A percentile compares a stretch with the other conserved stretches of the same genome.
phyloP scores from a whole-genome alignment of 1,139 yeast genomes.

The Geotrichum siamense region DNA sequence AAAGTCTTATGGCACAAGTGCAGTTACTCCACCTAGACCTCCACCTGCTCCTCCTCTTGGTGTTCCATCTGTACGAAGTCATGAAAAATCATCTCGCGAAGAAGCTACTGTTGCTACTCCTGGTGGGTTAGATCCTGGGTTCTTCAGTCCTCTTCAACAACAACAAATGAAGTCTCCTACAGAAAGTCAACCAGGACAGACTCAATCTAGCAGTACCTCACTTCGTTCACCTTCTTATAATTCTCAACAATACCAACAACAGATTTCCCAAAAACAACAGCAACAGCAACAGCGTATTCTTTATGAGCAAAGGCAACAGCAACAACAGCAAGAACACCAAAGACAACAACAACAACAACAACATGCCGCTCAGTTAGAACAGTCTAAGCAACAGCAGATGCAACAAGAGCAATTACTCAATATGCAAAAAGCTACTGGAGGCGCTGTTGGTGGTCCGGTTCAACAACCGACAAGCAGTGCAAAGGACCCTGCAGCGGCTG shows the following conservation, averaged over 20 bases:
- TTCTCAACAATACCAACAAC: constrained; percentile 19
- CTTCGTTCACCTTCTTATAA: constrained; percentile 24
- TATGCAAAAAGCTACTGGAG: constrained; percentile 31
- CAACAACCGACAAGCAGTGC: constrained; percentile 28
- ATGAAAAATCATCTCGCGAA: constrained; percentile 14
- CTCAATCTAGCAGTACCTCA: constrained; percentile 11
- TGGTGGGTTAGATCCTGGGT: constrained; percentile 13
- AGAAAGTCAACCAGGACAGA: constrained; percentile 12
- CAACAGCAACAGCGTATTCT: constrained; percentile 21
- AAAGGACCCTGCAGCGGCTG: constrained; percentile 34
- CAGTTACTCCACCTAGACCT: constrained; percentile 34
- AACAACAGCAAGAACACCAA: constrained; percentile 18
- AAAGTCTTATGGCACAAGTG: not conserved
- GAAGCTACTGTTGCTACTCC: constrained; percentile 12
- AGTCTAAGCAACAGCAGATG: constrained; percentile 21
- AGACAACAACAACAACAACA: constrained; percentile 19
- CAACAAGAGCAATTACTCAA: constrained; percentile 29
- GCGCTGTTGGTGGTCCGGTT: constrained; percentile 27
- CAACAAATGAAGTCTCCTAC: constrained; percentile 13
- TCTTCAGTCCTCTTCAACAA: constrained; percentile 18
- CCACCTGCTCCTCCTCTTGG: constrained; percentile 40
- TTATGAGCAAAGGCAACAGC: constrained; percentile 20
- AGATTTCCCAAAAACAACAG: constrained; percentile 17
- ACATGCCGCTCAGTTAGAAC: constrained; percentile 17
- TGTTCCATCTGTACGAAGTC: constrained; percentile 32